Base-by-base conservation (phyloP, 306 rosid species). In the Morella rubra region DNA sequence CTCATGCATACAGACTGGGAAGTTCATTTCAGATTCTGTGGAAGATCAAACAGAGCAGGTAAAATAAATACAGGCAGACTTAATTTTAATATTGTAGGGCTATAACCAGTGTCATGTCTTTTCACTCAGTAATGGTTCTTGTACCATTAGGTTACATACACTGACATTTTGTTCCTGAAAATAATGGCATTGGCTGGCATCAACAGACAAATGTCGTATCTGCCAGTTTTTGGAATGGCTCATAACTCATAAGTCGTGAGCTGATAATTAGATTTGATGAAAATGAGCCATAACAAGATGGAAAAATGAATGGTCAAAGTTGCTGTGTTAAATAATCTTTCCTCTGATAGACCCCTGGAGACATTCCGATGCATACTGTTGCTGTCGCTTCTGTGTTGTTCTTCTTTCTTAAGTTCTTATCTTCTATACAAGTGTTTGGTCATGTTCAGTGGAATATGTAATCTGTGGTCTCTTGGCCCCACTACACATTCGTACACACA, bases 11-110 rank as follows among this genome's bases (percentile, higher is more conserved):
- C 83, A 94, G 98, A 89, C 97, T 0, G 98, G 98, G 76, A 92
- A 95, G 72, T 91, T 95, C 58, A 71, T 87, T 69, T 95, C 98
- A 1, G 93, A 90, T 49, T 68, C 81, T 79, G 89, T 95, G 78
- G 97, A 89, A 86, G 97, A 75, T 79, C 97, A 95, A 85, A 90
- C 98, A 7, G 98, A 90, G 87, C 98, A 95, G 97, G 98, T 90
- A 85, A 51, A 73, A 14, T 13, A 52, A 37, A 9, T 40, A 32
- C 37, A 32, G 56, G 46, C 20, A 54, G 44, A 55, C 74, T 62
- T 44, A 62, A 12, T 10, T 14, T 71, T 55, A 54, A 19, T 76
- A 12, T 6, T 71, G 37, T 49, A 11, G 11, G 65, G n/a, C 16
- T 18, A 22, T 55, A 18, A 24, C 41, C 47, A 5, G 5, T 53